Conservation (phyloP, 495 filamentous ascomycete genomes). For the Letharia lupina region DNA sequence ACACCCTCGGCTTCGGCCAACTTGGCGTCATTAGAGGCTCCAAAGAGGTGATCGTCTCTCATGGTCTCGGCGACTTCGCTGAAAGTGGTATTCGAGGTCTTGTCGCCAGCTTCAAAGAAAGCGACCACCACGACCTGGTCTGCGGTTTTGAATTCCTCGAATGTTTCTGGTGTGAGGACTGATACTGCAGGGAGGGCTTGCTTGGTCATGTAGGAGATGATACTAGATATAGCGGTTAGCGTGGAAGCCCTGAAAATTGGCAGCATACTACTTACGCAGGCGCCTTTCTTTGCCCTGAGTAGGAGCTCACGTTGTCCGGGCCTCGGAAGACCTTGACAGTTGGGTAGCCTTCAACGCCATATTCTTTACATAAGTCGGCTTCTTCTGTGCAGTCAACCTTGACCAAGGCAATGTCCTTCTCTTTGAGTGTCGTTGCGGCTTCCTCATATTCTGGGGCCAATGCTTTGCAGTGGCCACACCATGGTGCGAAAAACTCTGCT, state of each 20-base stretch:
- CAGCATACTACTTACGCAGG: constrained; percentile 57
- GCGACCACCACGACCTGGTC: constrained; percentile 94
- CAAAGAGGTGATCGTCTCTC: constrained; percentile 89
- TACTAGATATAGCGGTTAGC: constrained; percentile 40
- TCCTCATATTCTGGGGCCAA: constrained; percentile 85
- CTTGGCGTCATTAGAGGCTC: constrained; percentile 67
- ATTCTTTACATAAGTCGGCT: constrained; percentile 78
- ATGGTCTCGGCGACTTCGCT: constrained; percentile 69
- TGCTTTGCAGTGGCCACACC: constrained; percentile 99
- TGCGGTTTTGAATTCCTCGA: constrained; percentile 93
- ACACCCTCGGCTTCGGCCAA: constrained; percentile 87
- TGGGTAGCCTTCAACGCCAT: constrained; percentile 92
- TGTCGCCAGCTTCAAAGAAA: constrained; percentile 78
- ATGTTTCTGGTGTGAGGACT: constrained; percentile 61
- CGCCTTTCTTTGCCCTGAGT: constrained; percentile 82
- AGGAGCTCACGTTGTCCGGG: constrained; percentile 70
- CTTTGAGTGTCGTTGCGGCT: constrained; percentile 87
- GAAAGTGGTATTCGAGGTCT: constrained; percentile 75
- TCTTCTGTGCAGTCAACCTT: constrained; percentile 98
- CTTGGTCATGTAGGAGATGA: constrained; percentile 99
- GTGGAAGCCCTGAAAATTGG: background rate
- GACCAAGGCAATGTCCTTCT: constrained; percentile 83
- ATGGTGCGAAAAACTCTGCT: constrained; percentile 96
- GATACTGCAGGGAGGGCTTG: constrained; percentile 93
- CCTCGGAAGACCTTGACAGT: constrained; percentile 99